phyloP scores from a whole-genome alignment of 164 flowering plant species.

The Piper betle region DNA sequence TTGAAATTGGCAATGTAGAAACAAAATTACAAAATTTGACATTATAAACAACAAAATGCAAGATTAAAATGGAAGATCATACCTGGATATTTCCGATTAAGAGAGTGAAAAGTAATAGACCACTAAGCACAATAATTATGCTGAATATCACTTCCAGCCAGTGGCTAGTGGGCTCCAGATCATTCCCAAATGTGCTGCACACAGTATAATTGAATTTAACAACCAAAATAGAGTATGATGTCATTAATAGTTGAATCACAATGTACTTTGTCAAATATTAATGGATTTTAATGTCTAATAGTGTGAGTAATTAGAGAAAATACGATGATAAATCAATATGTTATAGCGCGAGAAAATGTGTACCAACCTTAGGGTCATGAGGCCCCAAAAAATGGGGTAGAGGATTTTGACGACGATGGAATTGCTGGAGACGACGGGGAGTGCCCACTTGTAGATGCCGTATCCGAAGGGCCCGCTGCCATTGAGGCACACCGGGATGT shows the following conservation, averaged over 20 bases:
- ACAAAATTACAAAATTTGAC: background rate
- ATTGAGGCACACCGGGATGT: constrained; percentile 48
- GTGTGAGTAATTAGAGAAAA: background rate
- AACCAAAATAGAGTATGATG: background rate
- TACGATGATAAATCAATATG: background rate
- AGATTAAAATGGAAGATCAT: constrained; percentile 1
- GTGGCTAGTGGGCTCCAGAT: constrained; percentile 81
- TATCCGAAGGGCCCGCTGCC: constrained; percentile 52
- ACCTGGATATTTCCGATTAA: constrained; percentile 96
- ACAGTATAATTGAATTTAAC: background rate
- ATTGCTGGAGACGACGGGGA: constrained; percentile 84
- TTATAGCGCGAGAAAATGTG: background rate
- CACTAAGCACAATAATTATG: constrained; percentile 59
- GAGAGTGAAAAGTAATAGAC: constrained; percentile 76
- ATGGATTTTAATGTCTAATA: too few relatives aligned
- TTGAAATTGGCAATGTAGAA: too few relatives aligned
- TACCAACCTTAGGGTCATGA: constrained; percentile 77
- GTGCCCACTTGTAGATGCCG: constrained; percentile 84
- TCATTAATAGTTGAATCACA: too few relatives aligned
- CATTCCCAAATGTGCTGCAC: constrained; percentile 86
- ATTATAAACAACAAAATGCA: too few relatives aligned
- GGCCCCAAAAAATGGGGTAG: constrained; percentile 95
- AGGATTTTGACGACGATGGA: constrained; percentile 72
- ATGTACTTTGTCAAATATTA: too few relatives aligned
- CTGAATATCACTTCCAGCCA: constrained; percentile 90